Base-by-base conservation (phyloP, 31 red algal species). In the Odonthalia washingtoniensis region DNA sequence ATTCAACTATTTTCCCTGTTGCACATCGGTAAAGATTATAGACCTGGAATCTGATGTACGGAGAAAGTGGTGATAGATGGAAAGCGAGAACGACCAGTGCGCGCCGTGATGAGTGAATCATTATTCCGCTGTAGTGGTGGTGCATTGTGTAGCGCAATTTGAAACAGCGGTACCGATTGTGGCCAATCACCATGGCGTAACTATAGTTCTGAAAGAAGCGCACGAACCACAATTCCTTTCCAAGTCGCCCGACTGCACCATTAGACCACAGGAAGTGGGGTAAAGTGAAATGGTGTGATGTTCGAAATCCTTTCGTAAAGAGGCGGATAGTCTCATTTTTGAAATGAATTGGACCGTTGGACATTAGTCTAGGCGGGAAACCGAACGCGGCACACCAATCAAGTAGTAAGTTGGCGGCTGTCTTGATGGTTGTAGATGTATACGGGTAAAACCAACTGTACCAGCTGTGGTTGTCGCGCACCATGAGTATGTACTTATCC, bases 111-210 rank as follows among this genome's bases (percentile, higher is more conserved):
- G 34, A 27, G 66, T 37, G 66, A 28, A 32, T 21, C 34, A 32
- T 32, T 70, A 27, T 12, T 27, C 9, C 66, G 66, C 28, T 70
- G 66, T 6, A 27, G 66, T 27, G 69, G 28, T 24, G 82, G 42
- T 63, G 88, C n/a, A 30, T 84, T 82, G 34, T 83, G 82, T 2
- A 90, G 32, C 12, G 66, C 46, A 38, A 33, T 76, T 45, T 90
- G 80, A 3, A 90, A 39, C 4, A 76, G 16, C 34, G 60, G 38
- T 5, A 46, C 14, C 12, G 81, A 39, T 14, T 60, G 5, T 12
- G 81, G 81, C 89, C 89, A 92, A 12, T 78, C 60, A 4, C 27
- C 21, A 5, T 80, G 67, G 1, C 44, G 31, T 2, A 80, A 2
- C 5, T 82, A 36, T 30, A 79, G 74, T 40, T 92, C 89, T 0